Evolutionary conservation across 225 moss, liverwort and hornwort genomes (phyloP), one percentile per base, ranked within the genome.

Genomic region (Pseudoscleropodium purum): DNA sequence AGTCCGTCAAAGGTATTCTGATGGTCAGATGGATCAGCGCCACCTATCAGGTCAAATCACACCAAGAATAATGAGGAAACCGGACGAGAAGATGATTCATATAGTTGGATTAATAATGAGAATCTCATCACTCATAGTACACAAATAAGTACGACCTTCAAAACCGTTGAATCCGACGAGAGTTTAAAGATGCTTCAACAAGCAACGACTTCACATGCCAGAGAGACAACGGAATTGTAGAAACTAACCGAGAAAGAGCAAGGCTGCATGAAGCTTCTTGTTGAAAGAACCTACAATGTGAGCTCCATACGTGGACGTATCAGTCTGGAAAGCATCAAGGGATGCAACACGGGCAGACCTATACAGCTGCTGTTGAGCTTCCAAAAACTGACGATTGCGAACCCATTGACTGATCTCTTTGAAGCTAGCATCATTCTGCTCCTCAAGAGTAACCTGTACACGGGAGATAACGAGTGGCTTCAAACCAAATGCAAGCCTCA

Each of bases 1-100:
- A 99, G 94, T 85, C 95, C 97, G 69, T 95, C 92, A 85, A 97
- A 95, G n/a, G 93, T 97, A 74, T 90, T 95, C 88, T 93, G 83
- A 81, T 97, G 95, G 74, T 99, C 97, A 86, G 99, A 96, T 74
- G 94, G 93, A 92, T 99, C 97, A 64, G 95, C 92, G 88, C 97
- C 97, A 91, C 99, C 99, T 96, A 92, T 65, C 87, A 87, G 62
- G 64, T 80, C 77, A 80, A 70, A 66, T n/a, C 61, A 76, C 83
- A 85, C 27, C 61, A 79, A 63, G 74, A 87, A 91, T 67, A 41
- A 89, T 85, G 52, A 86, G 83, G 59, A 76, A 69, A 65, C 59
- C 34, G 25, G 18, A 67, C 84, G 59, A 83, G 67, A 52, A 86
- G 61, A 47, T 41, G 56, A 64, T 33, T 74, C 64, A 57, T 26